Conservation (phyloP, 768 basidiomycete genomes). For the Termitomyces sp. region DNA sequence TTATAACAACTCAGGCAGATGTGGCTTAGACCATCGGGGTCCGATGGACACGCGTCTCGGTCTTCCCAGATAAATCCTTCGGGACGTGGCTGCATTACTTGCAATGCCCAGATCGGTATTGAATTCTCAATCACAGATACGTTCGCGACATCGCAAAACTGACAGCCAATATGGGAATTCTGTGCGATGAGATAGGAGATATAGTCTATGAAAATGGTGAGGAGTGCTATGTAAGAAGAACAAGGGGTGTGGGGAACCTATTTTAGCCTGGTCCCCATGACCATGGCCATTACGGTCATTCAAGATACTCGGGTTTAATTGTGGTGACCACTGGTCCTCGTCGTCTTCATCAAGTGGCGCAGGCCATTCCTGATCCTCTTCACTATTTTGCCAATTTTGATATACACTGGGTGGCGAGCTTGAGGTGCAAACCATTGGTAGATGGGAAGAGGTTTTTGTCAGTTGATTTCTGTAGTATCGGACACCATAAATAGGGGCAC, state of each 20-base stretch:
- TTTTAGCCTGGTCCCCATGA: not conserved
- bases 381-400: no score
- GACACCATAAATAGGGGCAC: not conserved
- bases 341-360: not conserved
- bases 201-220: not conserved
- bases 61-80: slow-evolving; percentile 3
- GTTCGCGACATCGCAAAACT: not conserved
- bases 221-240: no score
- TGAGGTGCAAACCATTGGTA: not conserved
- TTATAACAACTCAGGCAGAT: slow-evolving; percentile 2
- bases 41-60: not conserved
- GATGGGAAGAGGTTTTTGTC: not conserved
- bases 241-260: not conserved
- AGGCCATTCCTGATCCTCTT: not conserved
- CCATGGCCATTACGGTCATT: not conserved
- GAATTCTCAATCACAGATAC: not conserved
- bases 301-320: not conserved
- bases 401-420: not conserved
- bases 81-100: not conserved
- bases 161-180: not conserved
- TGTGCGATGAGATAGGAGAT: not conserved
- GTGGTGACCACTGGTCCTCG: not conserved
- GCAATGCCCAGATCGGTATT: not conserved
- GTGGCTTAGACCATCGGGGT: not conserved
- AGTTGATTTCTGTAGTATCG: not conserved